phyloP scores from a whole-genome alignment of 2,329 filamentous ascomycete species.

The Diaporthe nobilis region DNA sequence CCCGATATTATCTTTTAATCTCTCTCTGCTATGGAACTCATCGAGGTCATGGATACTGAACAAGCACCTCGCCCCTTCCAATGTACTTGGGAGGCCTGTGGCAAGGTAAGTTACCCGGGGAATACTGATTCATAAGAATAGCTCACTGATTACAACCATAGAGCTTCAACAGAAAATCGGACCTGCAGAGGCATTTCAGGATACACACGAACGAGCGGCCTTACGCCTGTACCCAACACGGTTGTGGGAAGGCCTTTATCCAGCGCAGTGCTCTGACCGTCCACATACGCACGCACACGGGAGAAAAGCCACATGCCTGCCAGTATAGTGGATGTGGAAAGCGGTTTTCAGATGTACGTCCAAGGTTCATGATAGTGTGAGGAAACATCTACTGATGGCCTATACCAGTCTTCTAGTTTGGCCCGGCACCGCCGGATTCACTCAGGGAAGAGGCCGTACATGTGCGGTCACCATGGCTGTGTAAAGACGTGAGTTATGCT shows the following conservation, averaged over 20 bases:
- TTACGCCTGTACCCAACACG: constrained; percentile 71
- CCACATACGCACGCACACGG: constrained; percentile 79
- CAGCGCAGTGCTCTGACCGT: constrained; percentile 79
- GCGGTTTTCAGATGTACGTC: constrained; percentile 77
- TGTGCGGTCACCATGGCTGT: constrained; percentile 73
- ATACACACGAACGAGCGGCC: constrained; percentile 81
- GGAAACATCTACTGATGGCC: neutral
- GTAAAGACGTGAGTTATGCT: constrained; percentile 66
- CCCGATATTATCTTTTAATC: neutral
- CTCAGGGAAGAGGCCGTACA: constrained; percentile 76
- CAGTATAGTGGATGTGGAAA: constrained; percentile 76
- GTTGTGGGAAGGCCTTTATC: constrained; percentile 79
- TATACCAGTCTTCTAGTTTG: constrained; percentile 72
- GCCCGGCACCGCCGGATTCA: constrained; percentile 77
- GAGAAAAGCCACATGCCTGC: constrained; percentile 80
- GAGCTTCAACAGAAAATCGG: constrained; percentile 82
- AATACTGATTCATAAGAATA: constrained; percentile 4
- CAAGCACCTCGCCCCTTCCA: constrained; percentile 73
- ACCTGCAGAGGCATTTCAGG: constrained; percentile 77
- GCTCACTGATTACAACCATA: constrained; percentile 50
- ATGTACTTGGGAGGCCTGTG: constrained; percentile 74
- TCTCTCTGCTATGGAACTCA: constrained; percentile 67
- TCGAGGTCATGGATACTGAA: constrained; percentile 76
- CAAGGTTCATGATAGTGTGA: neutral
- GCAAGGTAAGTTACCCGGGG: constrained; percentile 64